A percentile compares a stretch with the other conserved stretches of the same genome.
Conservation (phyloP, 108 stramenopile species). For the Cylindrotheca closterium region DNA sequence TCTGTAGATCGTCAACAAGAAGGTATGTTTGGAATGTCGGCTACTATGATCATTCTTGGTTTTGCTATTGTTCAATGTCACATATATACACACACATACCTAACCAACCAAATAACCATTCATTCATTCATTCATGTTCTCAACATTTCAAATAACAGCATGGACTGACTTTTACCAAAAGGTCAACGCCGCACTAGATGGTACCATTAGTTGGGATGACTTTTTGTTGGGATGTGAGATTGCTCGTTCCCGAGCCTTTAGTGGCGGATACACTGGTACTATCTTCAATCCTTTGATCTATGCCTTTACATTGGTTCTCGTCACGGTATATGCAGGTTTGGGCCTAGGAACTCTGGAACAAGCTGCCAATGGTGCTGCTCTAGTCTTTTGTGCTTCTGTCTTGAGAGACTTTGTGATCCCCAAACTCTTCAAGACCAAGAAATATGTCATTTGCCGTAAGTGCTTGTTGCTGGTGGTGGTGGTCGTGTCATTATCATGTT, state of each 20-base stretch:
- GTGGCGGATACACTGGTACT: conserved; percentile 69
- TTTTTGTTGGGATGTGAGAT: conserved; percentile 86
- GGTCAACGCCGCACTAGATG: neutral
- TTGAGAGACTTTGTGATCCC: conserved; percentile 84
- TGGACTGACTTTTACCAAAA: neutral
- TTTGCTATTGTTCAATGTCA: too few species aligned
- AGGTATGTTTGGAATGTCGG: too few species aligned
- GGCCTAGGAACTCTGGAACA: conserved; percentile 77
- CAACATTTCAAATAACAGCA: too few species aligned
- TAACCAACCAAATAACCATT: too few species aligned
- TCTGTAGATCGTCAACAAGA: conserved; percentile 57
- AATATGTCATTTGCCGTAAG: conserved; percentile 77
- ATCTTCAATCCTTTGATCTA: conserved; percentile 80
- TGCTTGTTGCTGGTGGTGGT: too few species aligned
- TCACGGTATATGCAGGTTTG: conserved; percentile 66
- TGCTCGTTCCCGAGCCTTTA: conserved; percentile 84
- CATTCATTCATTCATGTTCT: too few species aligned
- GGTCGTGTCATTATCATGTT: too few species aligned
- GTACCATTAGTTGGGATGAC: conserved; percentile 52
- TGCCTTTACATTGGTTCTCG: conserved; percentile 65
- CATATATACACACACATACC: too few species aligned
- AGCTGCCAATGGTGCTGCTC: conserved; percentile 86
- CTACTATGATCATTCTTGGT: too few species aligned
- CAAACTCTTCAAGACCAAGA: conserved; percentile 66
- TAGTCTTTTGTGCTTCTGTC: conserved; percentile 75